Evolutionary conservation across 2,329 filamentous ascomycete genomes (phyloP).

Genomic region (Eutypella sp.): DNA sequence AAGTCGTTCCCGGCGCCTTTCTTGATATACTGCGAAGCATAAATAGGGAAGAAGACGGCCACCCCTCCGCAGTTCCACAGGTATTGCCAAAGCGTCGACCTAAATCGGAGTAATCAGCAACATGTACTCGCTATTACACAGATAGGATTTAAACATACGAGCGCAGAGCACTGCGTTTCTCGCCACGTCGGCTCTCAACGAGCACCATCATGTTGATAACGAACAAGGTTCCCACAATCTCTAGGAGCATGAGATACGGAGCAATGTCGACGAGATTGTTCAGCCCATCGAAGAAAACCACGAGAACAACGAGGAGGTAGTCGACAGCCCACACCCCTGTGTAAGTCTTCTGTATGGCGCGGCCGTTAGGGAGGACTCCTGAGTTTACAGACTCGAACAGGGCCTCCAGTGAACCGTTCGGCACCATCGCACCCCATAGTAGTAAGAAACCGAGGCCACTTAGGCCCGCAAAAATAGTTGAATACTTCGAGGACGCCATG

Average conservation of each 20-base stretch:
- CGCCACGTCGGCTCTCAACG: slow-evolving; percentile 4
- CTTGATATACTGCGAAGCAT: slow-evolving; percentile 1
- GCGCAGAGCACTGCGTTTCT: background rate
- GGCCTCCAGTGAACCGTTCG: background rate
- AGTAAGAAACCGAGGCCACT: background rate
- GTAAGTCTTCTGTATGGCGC: background rate
- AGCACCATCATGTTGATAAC: slow-evolving; percentile 6
- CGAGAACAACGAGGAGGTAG: background rate
- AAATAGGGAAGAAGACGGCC: slow-evolving; percentile 6
- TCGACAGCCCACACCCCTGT: background rate
- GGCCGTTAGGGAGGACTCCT: background rate
- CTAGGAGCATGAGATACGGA: slow-evolving; percentile 5
- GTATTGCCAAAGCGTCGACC: slow-evolving; percentile 4
- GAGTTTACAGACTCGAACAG: background rate
- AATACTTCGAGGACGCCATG: background rate
- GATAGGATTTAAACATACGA: background rate
- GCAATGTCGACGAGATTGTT: background rate
- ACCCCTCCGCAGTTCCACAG: slow-evolving; percentile 3
- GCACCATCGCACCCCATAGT: background rate
- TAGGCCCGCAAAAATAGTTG: background rate
- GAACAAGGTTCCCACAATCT: slow-evolving; percentile 1
- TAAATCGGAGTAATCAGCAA: slow-evolving; percentile 1
- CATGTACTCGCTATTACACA: background rate
- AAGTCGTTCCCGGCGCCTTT: background rate
- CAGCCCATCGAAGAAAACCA: background rate